phyloP scores from a whole-genome alignment of 2,329 filamentous ascomycete genomes.

The Fusarium sterilihyphosum region DNA sequence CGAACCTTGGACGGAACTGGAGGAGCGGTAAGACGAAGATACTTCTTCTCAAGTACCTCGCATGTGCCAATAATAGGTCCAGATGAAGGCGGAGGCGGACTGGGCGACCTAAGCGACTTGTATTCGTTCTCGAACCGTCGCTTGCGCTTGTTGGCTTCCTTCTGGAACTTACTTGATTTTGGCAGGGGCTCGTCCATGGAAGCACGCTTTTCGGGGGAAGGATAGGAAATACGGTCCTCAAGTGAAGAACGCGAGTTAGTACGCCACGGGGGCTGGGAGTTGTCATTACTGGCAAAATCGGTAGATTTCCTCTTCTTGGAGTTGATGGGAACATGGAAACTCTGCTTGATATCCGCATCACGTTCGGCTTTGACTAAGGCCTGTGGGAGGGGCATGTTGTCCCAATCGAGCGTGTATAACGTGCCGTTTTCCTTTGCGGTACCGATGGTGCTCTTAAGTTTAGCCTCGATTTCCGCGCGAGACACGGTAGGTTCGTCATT shows the following conservation, averaged over 20 bases:
- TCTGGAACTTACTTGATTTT: constrained; percentile 86
- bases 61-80: constrained; percentile 88
- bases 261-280: constrained; percentile 76
- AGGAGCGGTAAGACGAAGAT: constrained; percentile 90
- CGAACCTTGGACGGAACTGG: constrained; percentile 91
- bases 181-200: constrained; percentile 58
- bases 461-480: constrained; percentile 79
- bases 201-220: constrained; percentile 55
- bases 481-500: constrained; percentile 72
- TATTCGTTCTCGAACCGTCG: constrained; percentile 83
- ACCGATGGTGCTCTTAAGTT: constrained; percentile 87
- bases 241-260: constrained; percentile 68
- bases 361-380: constrained; percentile 80
- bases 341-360: constrained; percentile 57
- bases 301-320: constrained; percentile 86
- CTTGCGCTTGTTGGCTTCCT: constrained; percentile 89
- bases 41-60: constrained; percentile 88
- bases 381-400: constrained; percentile 84
- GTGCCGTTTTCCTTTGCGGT: constrained; percentile 78
- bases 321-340: constrained; percentile 45
- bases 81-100: constrained; percentile 64
- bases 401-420: constrained; percentile 84
- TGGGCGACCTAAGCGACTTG: constrained; percentile 65
- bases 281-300: constrained; percentile 66
- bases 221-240: constrained; percentile 79